A percentile compares a stretch with the other conserved stretches of the same genome.
These are phyloP conservation scores for Blastosporella zonata DNA, from an alignment of 1,284 basidiomycete genomes.

Conservation along the genomic window DNA sequence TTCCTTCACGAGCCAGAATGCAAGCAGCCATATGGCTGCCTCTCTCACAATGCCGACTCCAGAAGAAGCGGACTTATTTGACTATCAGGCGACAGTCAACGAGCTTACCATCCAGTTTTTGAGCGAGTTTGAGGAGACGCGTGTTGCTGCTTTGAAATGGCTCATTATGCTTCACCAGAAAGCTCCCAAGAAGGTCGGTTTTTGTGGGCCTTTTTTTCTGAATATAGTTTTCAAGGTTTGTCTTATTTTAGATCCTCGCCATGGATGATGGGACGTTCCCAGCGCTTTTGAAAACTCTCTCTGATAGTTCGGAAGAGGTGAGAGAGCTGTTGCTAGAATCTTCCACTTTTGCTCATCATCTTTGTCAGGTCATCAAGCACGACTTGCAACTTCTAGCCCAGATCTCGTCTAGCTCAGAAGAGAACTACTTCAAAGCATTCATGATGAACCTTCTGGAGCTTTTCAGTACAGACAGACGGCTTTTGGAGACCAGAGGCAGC, in stretches of 20 bases:
- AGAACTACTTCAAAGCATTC: conserved; percentile 93
- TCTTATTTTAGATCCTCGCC: conserved; percentile 71
- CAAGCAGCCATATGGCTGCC: conserved; percentile 28
- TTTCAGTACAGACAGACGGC: conserved; percentile 90
- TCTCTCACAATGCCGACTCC: conserved; percentile 23
- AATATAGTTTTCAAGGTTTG: not conserved
- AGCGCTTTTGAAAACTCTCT: conserved; percentile 91
- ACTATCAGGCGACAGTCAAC: conserved; percentile 91
- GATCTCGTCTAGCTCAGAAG: conserved; percentile 92
- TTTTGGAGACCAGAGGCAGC: conserved; percentile 91
- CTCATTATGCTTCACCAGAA: conserved; percentile 98
- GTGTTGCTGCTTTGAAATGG: conserved; percentile 96
- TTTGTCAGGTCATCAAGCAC: conserved; percentile 82
- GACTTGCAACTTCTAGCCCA: conserved; percentile 95
- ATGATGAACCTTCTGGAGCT: conserved; percentile 94
- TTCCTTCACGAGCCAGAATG: conserved; percentile 40
- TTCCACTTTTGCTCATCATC: not conserved
- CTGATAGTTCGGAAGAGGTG: conserved; percentile 95
- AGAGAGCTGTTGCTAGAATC: conserved; percentile 8
- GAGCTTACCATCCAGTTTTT: conserved; percentile 92
- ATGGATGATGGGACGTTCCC: conserved; percentile 98
- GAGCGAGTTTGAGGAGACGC: conserved; percentile 95
- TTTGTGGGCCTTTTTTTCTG: not conserved
- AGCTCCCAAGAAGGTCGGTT: conserved; percentile 83
- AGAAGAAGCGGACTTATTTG: conserved; percentile 78